Evolutionary conservation across 1,284 basidiomycete species (phyloP).

Genomic region (Sanghuangporus sanghuang): DNA sequence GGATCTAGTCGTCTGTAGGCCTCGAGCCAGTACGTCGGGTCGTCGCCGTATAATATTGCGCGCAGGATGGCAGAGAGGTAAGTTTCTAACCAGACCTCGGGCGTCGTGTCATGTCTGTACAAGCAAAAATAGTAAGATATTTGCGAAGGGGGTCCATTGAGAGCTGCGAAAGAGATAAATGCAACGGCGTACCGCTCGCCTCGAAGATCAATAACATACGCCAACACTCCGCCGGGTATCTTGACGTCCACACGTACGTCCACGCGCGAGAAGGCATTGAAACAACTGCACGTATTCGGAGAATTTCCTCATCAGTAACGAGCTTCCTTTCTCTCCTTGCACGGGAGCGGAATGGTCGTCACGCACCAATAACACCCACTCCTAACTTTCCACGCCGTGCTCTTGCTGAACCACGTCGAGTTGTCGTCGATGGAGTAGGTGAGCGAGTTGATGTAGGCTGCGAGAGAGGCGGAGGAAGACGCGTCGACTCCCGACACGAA

Average conservation of each 20-base stretch:
- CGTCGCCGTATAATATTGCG: conserved; percentile 93
- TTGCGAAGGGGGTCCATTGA: background rate
- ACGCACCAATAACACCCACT: conserved; percentile 92
- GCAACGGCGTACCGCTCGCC: conserved; percentile 75
- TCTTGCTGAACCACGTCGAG: conserved; percentile 89
- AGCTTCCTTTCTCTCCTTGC: background rate
- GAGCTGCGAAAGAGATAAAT: too few relatives aligned
- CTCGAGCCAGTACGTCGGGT: conserved; percentile 86
- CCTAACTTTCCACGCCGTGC: conserved; percentile 85
- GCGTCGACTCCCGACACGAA: conserved; percentile 96
- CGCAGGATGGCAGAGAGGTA: conserved; percentile 92
- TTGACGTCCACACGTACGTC: conserved; percentile 98
- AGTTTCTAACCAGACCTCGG: conserved; percentile 95
- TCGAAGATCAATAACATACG: conserved; percentile 91
- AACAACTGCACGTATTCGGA: conserved; percentile 57
- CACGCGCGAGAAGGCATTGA: conserved; percentile 96
- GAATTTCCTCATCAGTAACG: background rate
- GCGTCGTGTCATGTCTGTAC: conserved; percentile 84
- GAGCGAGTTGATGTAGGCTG: conserved; percentile 96
- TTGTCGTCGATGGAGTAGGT: conserved; percentile 93
- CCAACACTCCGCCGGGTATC: conserved; percentile 95
- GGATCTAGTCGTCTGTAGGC: conserved; percentile 96
- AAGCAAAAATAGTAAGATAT: conserved; percentile 3
- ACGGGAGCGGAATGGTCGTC: background rate
- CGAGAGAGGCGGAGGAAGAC: conserved; percentile 93